Evolutionary conservation across 2,329 filamentous ascomycete species (phyloP), one percentile per base, ranked within the genome.

Genomic region (Sclerotinia trifoliorum): DNA sequence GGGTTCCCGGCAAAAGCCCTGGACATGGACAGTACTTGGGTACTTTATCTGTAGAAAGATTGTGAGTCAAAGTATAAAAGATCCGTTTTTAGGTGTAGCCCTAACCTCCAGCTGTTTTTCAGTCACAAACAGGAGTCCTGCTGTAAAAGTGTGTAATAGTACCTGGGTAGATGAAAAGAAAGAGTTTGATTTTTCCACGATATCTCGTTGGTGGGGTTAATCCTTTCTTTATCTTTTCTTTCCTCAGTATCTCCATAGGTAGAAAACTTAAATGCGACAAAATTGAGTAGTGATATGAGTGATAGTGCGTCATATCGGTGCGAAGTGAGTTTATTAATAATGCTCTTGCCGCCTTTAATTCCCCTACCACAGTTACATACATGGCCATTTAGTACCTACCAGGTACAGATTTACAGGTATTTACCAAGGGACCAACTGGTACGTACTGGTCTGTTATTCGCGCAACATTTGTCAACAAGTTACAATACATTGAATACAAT

Each of bases 281-380:
- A 48, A 61, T 10, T 56, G n/a, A n/a, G 15, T 11, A 29, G 44
- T 52, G 35, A 44, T 44, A 56, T 55, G 24, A 42, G 46, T 52
- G 52, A 55, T 29, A 32, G 46, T 64, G 61, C 61, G 61, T 64
- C 61, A 64, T 64, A 24, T 58, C 24, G 35, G 11, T 32, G 55
- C 55, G 24, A 58, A 26, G 24, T 42, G 21, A 58, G 55, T 58
- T n/a, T 48, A 48, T n/a, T 48, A 48, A 48, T 48, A 51, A 54
- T 32, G 29, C 29, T 55, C 17, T 55, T 54, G 51, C 3, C 52
- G 52, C 52, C 26, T 29, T 49, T n/a, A n/a, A n/a, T n/a, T n/a
- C n/a, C n/a, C n/a, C n/a, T n/a, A n/a, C n/a, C n/a, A n/a, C n/a
- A n/a, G n/a, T n/a, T n/a, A n/a, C n/a, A n/a, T n/a, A n/a, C n/a